Evolutionary conservation across 352 stramenopile genomes (phyloP), one percentile per base, ranked within the genome.

Genomic region (Phytophthora meadii): DNA sequence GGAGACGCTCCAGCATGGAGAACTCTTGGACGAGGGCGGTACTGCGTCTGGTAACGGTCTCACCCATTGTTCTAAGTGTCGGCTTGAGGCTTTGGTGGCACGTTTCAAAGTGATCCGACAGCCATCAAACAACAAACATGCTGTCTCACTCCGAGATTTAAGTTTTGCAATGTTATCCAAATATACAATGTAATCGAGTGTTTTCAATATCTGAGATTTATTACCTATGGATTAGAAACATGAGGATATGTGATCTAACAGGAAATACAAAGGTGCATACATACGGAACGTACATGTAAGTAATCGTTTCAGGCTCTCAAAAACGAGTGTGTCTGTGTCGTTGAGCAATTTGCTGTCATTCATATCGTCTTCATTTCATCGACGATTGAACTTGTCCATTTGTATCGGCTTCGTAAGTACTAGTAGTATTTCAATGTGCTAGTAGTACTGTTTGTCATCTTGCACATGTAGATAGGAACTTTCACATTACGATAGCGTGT

Each of bases 1-100:
- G 39, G 15, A 62, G 36, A 7, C 48, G 19, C 50, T 59, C 57
- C 30, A 72, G 42, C 17, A 67, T 59, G 37, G 52, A 61, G 37
- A 67, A 71, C 44, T 50, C 63, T 25, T 62, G 56, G 6, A 25
- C 30, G 8, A 32, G 39, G 6, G 30, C 36, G 32, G 44, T 40
- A 7, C n/a, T 53, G 24, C 32, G 14, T 9, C 37, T 39, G 9
- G n/a, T 51, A 42, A 42, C 12, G 14, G 51, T 9, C n/a, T 62
- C 55, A 39, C n/a, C 28, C 50, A 63, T 72, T 6, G 3, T 57
- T 5, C 14, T 1, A 19, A 36, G 9, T 5, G 11, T n/a, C 14
- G 34, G 8, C 4, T 44, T 44, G 50, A 11, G 50, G 34, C 3
- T 8, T 57, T 39, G 22, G 15, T 5, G 36, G 14, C 50, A 27